Conservation (phyloP, 1,284 basidiomycete species). For the Chiua sp. region DNA sequence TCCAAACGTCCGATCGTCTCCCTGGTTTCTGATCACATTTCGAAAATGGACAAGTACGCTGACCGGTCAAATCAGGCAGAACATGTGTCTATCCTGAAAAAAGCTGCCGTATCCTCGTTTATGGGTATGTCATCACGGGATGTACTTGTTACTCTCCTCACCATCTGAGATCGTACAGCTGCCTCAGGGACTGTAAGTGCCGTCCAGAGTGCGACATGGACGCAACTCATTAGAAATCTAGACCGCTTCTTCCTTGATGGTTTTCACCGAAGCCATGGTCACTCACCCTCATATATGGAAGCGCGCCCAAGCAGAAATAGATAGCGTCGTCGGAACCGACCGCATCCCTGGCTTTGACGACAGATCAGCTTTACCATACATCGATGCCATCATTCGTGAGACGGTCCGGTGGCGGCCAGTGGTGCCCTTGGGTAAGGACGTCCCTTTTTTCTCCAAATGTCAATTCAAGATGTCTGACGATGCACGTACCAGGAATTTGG, state of each 20-base stretch:
- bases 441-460: no score
- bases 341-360: slow-evolving; percentile 47
- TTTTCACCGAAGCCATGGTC: slow-evolving; percentile 42
- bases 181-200: slow-evolving; percentile 19
- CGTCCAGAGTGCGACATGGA: not conserved
- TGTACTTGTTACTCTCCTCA: not conserved
- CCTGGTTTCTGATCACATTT: slow-evolving; percentile 23
- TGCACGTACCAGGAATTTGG: slow-evolving; percentile 11
- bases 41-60: slow-evolving; percentile 10
- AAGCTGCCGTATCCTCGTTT: slow-evolving; percentile 11
- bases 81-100: slow-evolving; percentile 11
- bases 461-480: not conserved
- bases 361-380: slow-evolving; percentile 40
- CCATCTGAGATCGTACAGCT: not conserved
- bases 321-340: slow-evolving; percentile 39
- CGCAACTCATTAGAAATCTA: not conserved
- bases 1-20: not conserved
- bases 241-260: slow-evolving; percentile 11
- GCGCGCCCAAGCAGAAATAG: slow-evolving; percentile 45
- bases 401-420: slow-evolving; percentile 29
- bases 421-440: slow-evolving; percentile 18
- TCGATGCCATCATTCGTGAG: slow-evolving; percentile 45
- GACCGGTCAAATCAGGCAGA: not conserved
- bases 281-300: slow-evolving; percentile 36
- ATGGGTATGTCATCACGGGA: slow-evolving; percentile 9